phyloP scores from a whole-genome alignment of 164 flowering plant genomes.

The Chimonanthus praecox region DNA sequence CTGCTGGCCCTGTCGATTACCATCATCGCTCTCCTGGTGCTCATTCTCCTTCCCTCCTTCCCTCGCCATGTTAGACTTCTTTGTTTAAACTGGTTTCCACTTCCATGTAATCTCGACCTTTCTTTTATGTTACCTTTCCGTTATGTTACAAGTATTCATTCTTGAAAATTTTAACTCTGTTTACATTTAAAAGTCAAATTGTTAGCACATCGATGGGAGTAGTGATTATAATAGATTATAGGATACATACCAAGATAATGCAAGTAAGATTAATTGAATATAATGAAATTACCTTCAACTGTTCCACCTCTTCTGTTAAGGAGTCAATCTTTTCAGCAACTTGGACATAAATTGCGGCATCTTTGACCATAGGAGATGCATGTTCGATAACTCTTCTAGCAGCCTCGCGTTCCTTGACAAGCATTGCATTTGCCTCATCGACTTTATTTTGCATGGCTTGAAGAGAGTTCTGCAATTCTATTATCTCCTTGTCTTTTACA shows the following conservation, averaged over 20 bases:
- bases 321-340: slow-evolving; percentile 51
- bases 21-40: too few species aligned
- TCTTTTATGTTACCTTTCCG: too few species aligned
- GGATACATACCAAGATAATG: neutral
- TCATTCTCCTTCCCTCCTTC: too few species aligned
- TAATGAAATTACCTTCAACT: slow-evolving; percentile 54
- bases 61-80: too few species aligned
- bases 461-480: slow-evolving; percentile 39
- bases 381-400: slow-evolving; percentile 49
- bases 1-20: too few species aligned
- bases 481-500: slow-evolving; percentile 48
- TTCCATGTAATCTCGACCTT: too few species aligned
- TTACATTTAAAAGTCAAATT: too few species aligned
- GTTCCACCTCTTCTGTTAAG: slow-evolving; percentile 54
- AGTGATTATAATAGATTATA: neutral
- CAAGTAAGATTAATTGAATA: neutral
- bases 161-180: too few species aligned
- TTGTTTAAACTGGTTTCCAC: too few species aligned
- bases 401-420: slow-evolving; percentile 47
- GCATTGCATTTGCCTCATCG: slow-evolving; percentile 47
- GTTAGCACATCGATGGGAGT: neutral
- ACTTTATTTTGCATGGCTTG: slow-evolving; percentile 39
- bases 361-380: slow-evolving; percentile 40
- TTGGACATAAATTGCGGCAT: slow-evolving; percentile 42
- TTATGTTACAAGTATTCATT: too few species aligned